Conservation (phyloP, 2,329 filamentous ascomycete species). For the Apiospora arundinis region DNA sequence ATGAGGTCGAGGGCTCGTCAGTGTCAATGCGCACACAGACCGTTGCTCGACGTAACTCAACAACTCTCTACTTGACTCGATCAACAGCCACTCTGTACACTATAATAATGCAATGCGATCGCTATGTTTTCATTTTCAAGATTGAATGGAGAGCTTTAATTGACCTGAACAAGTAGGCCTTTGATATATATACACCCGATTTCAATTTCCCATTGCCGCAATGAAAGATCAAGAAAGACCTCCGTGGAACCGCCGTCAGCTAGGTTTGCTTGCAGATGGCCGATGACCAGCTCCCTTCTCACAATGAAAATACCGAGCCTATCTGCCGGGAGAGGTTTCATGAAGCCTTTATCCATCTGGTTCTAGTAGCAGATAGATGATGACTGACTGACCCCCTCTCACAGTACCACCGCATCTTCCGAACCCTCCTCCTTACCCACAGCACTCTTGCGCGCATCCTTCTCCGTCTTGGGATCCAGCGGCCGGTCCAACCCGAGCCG, state of each 20-base stretch:
- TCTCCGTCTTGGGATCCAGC: conserved; percentile 30
- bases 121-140: not conserved
- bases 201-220: no score
- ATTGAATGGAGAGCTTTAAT: not conserved
- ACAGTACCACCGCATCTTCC: not conserved
- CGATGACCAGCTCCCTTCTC: no score
- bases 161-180: not conserved
- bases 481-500: conserved; percentile 45
- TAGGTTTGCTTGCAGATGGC: no score
- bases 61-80: not conserved
- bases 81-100: not conserved
- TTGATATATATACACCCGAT: not conserved
- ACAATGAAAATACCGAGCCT: no score
- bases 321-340: no score
- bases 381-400: not conserved
- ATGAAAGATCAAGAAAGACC: no score
- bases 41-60: not conserved
- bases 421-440: not conserved
- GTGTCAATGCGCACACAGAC: not conserved
- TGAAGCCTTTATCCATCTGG: no score
- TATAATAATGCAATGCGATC: not conserved
- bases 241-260: no score
- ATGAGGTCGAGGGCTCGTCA: not conserved
- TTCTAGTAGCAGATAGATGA: no score
- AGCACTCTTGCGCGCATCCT: not conserved